Base-by-base conservation (phyloP, 305 asterid species). In the Ilex paraguariensis region DNA sequence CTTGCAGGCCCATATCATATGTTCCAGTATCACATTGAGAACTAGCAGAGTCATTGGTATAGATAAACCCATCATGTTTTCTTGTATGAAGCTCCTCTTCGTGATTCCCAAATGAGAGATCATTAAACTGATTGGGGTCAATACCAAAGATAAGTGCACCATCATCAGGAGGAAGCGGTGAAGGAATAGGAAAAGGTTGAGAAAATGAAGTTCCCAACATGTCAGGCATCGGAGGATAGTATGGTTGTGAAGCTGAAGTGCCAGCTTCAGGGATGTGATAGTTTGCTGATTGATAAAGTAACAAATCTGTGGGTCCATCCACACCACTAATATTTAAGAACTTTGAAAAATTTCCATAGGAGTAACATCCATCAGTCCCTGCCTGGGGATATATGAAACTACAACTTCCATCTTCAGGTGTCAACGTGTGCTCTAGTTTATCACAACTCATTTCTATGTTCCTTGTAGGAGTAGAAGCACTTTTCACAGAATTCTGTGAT, bases 211-310 rank as follows among this genome's bases (percentile, higher is more conserved):
- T 56, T 66, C 69, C 76, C 65, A 64, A 54, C 70, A 73, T 57
- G 36, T 78, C 73, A 32, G 81, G 57, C 42, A 63, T 65, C 40
- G 52, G 30, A 59, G 75, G 66, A 73, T 80, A 49, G 61, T 51
- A 79, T 66, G 84, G 70, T 65, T 82, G 86, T 49, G 85, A 69
- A 62, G 73, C 68, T 60, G 66, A 77, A 66, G 64, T 71, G 67
- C 73, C 84, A 64, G 67, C 79, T 71, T 76, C 85, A 71, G 78
- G 72, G 57, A 70, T 63, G 60, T 62, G 64, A 73, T 72, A 65
- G 73, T 72, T 68, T 62, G 72, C 70, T 50, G 83, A 65, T 57
- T 73, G 81, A 32, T 60, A 68, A 56, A 68, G 59, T 55, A 67
- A 49, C 13, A 70, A 60, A 60, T 67, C 77, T 6, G 67, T 57